Evolutionary conservation across 2,329 filamentous ascomycete species (phyloP).

Genomic region (Fusarium avenaceum): DNA sequence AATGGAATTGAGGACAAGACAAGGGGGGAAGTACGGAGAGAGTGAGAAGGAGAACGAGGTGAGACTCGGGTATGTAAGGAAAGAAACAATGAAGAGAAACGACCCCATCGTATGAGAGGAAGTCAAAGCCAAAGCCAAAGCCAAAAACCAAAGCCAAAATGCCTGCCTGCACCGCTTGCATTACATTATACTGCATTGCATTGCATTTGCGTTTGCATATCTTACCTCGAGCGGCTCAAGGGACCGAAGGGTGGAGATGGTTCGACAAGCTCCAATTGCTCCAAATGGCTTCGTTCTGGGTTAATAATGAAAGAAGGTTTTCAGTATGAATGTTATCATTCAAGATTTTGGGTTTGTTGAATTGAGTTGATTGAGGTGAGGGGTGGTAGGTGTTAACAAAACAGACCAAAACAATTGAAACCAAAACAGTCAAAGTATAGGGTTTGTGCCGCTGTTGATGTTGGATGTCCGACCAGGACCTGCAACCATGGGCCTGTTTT

Average conservation of each 20-base stretch:
- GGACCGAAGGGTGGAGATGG: slow-evolving; percentile 24
- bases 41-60: slow-evolving; percentile 1
- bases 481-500: slow-evolving; percentile 15
- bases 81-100: slow-evolving; percentile 18
- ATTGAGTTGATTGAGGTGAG: slow-evolving; percentile 1
- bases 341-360: slow-evolving; percentile 8
- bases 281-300: slow-evolving; percentile 29
- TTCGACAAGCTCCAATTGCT: slow-evolving; percentile 2
- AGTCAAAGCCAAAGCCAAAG: not conserved
- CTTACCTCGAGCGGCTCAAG: slow-evolving; percentile 9
- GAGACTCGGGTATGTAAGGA: slow-evolving; percentile 25
- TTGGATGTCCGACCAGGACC: slow-evolving; percentile 3
- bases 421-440: not conserved
- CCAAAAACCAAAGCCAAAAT: not conserved
- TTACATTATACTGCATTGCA: slow-evolving; percentile 2
- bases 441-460: slow-evolving; percentile 4
- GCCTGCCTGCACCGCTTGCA: slow-evolving; percentile 7
- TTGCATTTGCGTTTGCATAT: slow-evolving; percentile 13
- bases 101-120: slow-evolving; percentile 24
- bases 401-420: not conserved
- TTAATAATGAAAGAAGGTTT: slow-evolving; percentile 1
- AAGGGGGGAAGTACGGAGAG: not conserved
- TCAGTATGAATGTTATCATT: not conserved
- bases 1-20: slow-evolving; percentile 1
- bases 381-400: not conserved